Evolutionary conservation across 2,329 filamentous ascomycete species (phyloP).

Genomic region (Beauveria sp.): DNA sequence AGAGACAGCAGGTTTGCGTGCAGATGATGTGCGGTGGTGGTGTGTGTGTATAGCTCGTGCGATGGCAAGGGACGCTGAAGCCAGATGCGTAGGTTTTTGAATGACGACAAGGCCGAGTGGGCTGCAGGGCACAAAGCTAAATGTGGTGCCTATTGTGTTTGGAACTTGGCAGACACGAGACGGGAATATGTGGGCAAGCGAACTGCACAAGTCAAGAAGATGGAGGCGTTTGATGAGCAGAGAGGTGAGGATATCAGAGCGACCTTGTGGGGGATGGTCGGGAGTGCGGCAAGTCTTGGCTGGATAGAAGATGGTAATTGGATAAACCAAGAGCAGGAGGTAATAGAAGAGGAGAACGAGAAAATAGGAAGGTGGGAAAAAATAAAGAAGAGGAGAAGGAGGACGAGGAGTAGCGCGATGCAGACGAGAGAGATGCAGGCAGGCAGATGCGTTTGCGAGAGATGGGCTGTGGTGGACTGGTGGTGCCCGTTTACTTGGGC

Average conservation of each 20-base stretch:
- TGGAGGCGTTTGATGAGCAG: not conserved
- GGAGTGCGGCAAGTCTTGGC: not conserved
- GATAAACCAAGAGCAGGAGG: not conserved
- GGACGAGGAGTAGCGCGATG: not conserved
- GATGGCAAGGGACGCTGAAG: not conserved
- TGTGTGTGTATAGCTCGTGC: conserved; percentile 3
- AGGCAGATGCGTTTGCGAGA: not conserved
- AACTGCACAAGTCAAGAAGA: not conserved
- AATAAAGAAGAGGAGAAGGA: not conserved
- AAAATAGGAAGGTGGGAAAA: not conserved
- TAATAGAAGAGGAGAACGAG: not conserved
- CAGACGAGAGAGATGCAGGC: not conserved
- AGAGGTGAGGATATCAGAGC: conserved; percentile 5
- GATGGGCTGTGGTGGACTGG: not conserved
- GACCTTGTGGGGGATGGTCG: not conserved
- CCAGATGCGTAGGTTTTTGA: not conserved
- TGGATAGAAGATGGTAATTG: not conserved
- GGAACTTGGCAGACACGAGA: conserved; percentile 5
- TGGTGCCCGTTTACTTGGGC: not conserved
- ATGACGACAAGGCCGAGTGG: conserved; percentile 1
- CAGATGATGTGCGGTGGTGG: conserved; percentile 3
- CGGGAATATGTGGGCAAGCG: not conserved
- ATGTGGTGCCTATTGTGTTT: not conserved
- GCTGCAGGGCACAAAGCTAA: conserved; percentile 4
- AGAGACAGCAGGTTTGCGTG: not conserved